Evolutionary conservation across 2,329 filamentous ascomycete genomes (phyloP), one percentile per base, ranked within the genome.

Genomic region (Aspergillus fijiensis): DNA sequence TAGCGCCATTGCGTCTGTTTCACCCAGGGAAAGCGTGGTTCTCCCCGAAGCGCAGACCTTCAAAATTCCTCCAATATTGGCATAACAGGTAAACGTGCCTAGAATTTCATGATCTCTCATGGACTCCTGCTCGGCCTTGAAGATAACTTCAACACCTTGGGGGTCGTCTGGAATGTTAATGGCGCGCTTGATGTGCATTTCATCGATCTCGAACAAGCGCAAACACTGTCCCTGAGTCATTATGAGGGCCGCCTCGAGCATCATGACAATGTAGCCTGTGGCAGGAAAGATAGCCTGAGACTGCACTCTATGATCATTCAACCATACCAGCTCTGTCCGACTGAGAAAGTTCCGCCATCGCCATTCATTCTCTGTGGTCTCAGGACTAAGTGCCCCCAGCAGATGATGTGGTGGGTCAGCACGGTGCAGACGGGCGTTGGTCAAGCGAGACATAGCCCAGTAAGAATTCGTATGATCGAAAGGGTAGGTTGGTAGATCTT

Each of bases 251-350:
- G 62, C 62, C 53, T 64, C 62, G 9, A 63, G 31, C 11, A 59
- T 63, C 51, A 65, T 63, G 10, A 29, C 39, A n/a, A 64, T 45
- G 29, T 62, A 65, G 5, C 63, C 71, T 11, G 70, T 63, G 33
- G 64, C 70, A 10, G 71, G 71, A 39, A 69, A 72, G 0, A 74
- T 59, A 7, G 60, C 51, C 47, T 67, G 59, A 9, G 62, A 61
- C 16, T 69, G 64, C 21, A 73, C 51, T 14, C 52, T 51, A 51
- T 74, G 71, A n/a, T 61, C 65, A 5, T 19, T 31, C 3, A 74
- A 49, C 71, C 70, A 72, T 9, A 64, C 61, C 7, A 68, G 31
- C 45, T 71, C 68, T 11, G 35, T 33, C 25, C 60, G 12, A 9
- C 55, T 48, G 12, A 72, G 49, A 21, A 63, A 49, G 33, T 67